Base-by-base conservation (phyloP, 495 filamentous ascomycete genomes). In the Xylaria palmicola region DNA sequence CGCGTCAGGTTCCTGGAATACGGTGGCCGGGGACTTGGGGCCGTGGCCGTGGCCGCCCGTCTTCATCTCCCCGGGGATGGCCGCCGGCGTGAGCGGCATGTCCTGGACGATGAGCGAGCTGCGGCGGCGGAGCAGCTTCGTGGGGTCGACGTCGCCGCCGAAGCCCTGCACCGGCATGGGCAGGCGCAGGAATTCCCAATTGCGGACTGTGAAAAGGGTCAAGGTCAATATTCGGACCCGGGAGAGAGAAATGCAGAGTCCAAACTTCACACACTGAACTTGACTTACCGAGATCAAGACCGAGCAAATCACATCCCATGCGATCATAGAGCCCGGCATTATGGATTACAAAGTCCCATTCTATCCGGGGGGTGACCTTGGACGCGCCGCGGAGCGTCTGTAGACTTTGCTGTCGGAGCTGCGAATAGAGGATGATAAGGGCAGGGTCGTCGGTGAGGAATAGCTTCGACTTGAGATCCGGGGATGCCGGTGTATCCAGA, bases 291-390 rank as follows among this genome's bases (percentile, higher is more conserved):
- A 93, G 72, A 65, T 96, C 91, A 10, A 98, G 76, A 10, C 95
- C 94, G 1, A 97, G 83, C n/a, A 97, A 67, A 70, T 96, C 93
- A 66, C 94, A 96, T 12, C 94, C 94, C 95, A 98, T 98, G 0
- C 95, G 86, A 70, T 91, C 88, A 66, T 98, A 96, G 4, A 97
- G 78, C 30, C 90, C 80, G 9, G 93, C 93, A 50, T 89, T 97
- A 65, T 95, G 90, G 26, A 96, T 72, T 4, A 98, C 85, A 65
- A 98, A 97, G 27, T 87, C 86, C 88, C 90, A 97, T 74, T 98
- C 94, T 1, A 84, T 87, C 43, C 79, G 80, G 0, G 89, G 87
- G 4, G 88, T 86, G n/a, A 97, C 83, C 71, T 90, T 91, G 1
- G 87, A 87, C 17, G 90, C 90, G 0, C 92, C 92, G 45, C 88